Percentiles rank a stretch among this genome's conserved stretches.
Conservation (phyloP, 2,329 filamentous ascomycete genomes). For the Thermoascus crustaceus region DNA sequence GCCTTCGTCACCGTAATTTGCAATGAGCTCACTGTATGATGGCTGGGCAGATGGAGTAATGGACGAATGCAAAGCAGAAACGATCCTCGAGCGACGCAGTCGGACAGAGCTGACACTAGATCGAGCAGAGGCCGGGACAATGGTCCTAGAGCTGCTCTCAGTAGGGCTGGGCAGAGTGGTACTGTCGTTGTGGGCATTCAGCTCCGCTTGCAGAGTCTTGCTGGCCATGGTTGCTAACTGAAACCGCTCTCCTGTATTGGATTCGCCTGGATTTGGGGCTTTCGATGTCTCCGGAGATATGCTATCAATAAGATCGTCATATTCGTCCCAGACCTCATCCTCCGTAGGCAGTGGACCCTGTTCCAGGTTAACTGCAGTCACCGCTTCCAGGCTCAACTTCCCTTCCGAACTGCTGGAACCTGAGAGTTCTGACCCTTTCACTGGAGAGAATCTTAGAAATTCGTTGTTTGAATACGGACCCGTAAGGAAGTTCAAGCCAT, state of each 20-base stretch:
- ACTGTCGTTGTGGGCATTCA: slow-evolving; percentile 16
- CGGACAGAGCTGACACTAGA: slow-evolving; percentile 29
- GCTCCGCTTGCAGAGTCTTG: slow-evolving; percentile 29
- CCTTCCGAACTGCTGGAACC: slow-evolving; percentile 58
- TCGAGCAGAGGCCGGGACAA: slow-evolving; percentile 17
- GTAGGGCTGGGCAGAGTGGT: slow-evolving; percentile 9
- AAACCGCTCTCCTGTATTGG: slow-evolving; percentile 21
- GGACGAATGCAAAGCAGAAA: slow-evolving; percentile 43
- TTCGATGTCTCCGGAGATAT: slow-evolving; percentile 39
- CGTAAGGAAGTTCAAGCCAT: slow-evolving; percentile 25
- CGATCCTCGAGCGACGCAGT: slow-evolving; percentile 44
- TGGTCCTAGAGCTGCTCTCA: slow-evolving; percentile 16
- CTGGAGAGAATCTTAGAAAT: slow-evolving; percentile 66
- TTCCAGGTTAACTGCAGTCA: slow-evolving; percentile 59
- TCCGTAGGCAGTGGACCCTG: slow-evolving; percentile 58
- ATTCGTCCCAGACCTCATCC: slow-evolving; percentile 92
- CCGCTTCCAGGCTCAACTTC: slow-evolving; percentile 50
- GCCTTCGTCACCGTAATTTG: slow-evolving; percentile 38
- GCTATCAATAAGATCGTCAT: slow-evolving; percentile 77
- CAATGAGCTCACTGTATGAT: slow-evolving; percentile 47
- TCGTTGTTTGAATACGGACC: slow-evolving; percentile 43
- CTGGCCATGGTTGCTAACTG: slow-evolving; percentile 32
- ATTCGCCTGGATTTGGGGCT: slow-evolving; percentile 10
- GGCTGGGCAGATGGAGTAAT: slow-evolving; percentile 44
- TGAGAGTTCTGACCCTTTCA: slow-evolving; percentile 62